Evolutionary conservation across 2,329 filamentous ascomycete species (phyloP), one percentile per base, ranked within the genome.

Genomic region (Fusarium ambrosium): DNA sequence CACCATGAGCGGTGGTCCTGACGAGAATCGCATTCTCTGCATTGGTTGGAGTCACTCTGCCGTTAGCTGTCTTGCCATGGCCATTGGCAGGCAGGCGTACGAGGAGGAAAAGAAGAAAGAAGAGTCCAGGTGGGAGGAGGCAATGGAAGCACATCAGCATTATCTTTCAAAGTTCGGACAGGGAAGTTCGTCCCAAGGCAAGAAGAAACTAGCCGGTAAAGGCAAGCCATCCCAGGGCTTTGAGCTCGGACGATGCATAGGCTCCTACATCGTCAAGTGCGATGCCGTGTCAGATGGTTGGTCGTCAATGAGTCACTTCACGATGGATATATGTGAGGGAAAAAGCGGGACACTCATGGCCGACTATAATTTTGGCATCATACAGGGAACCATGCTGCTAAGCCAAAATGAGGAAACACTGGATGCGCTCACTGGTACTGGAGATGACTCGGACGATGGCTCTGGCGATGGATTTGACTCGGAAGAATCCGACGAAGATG

Each of bases 211-310:
- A 14, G 22, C 24, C 3, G 18, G 29, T 2, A 60, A 37, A 20
- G 14, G n/a, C 0, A 45, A 29, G 18, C 5, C 27, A 4, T 6
- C 22, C 2, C 48, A 20, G 3, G 3, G 36, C 13, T 66, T 69
- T 22, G 55, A 66, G 16, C n/a, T 73, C 2, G n/a, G 43, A 13
- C 32, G 18, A 32, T 73, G 69, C 18, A n/a, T 11, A 9, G 68
- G 69, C 6, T 73, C 71, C 3, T 71, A 71, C 20, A 18, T 64
- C 11, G 34, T 73, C 10, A 48, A 64, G 41, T 69, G 68, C n/a
- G 36, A 64, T 3, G 16, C 24, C 4, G 41, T 71, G 2, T 24
- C 55, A 6, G 24, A 68, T 8, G 62, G 41, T 13, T 73, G 71
- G 69, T 6, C 13, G 2, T 27, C 45, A 2, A 20, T 29, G 20